These are phyloP conservation scores for Athelia sp. DNA, from an alignment of 1,284 basidiomycete species.

Conservation along the genomic window DNA sequence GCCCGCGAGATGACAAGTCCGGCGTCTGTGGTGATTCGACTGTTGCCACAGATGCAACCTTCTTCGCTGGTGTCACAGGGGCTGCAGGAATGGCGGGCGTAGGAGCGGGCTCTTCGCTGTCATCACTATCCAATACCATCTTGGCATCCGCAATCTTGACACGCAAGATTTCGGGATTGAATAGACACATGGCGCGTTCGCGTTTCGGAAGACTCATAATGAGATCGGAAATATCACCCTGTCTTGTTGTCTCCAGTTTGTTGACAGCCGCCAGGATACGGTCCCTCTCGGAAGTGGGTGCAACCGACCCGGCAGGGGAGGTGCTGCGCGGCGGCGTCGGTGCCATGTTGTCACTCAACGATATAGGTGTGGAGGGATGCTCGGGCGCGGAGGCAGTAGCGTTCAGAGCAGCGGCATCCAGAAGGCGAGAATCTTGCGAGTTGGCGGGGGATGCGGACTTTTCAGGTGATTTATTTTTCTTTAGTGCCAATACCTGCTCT, in stretches of 20 bases:
- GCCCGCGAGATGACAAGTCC: constrained; percentile 64
- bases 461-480: constrained; percentile 29
- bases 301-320: constrained; percentile 71
- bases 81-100: constrained; percentile 29
- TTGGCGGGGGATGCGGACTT: constrained; percentile 39
- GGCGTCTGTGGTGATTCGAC: constrained; percentile 64
- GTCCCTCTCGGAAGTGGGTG: constrained; percentile 68
- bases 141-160: constrained; percentile 80
- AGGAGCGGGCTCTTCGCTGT: constrained; percentile 37
- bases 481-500: constrained; percentile 49
- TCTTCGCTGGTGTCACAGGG: constrained; percentile 60
- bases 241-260: constrained; percentile 53
- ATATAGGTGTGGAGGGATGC: constrained; percentile 77
- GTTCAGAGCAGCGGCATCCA: constrained; percentile 54
- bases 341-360: constrained; percentile 63
- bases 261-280: constrained; percentile 66
- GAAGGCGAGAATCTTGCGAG: constrained; percentile 59
- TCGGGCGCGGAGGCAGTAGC: constrained; percentile 79
- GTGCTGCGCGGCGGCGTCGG: constrained; percentile 72
- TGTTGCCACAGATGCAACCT: constrained; percentile 33
- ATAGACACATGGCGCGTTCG: constrained; percentile 85
- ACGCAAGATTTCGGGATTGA: constrained; percentile 78
- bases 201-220: constrained; percentile 82
- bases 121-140: constrained; percentile 70
- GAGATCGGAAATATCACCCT: constrained; percentile 67